These are phyloP conservation scores for Dipodascus albidus DNA, from an alignment of 805 yeast genomes.

Conservation along the genomic window DNA sequence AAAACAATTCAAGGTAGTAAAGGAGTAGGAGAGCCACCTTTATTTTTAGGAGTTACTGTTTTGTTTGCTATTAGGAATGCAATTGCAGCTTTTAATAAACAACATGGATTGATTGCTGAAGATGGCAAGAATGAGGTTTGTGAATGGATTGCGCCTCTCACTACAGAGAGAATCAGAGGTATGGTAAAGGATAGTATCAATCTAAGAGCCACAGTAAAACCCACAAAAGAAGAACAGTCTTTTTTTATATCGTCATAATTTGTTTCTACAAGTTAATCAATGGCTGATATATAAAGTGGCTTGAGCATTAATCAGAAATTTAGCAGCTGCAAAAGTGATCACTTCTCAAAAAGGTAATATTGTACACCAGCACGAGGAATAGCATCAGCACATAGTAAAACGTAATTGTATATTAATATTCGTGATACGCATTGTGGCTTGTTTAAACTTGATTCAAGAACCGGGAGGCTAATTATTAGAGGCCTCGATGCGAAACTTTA, in stretches of 20 bases:
- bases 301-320: too few species aligned
- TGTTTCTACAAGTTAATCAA: too few species aligned
- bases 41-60: conserved; percentile 33
- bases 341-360: neutral
- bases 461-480: too few species aligned
- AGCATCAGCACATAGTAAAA: neutral
- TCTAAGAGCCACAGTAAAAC: conserved; percentile 23
- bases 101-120: conserved; percentile 18
- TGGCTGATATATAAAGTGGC: too few species aligned
- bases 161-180: conserved; percentile 33
- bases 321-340: too few species aligned
- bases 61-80: conserved; percentile 37
- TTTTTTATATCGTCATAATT: conserved; percentile 17
- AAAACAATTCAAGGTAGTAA: conserved; percentile 34
- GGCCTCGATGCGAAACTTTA: too few species aligned
- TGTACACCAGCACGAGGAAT: neutral
- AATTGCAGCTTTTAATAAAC: conserved; percentile 26
- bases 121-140: conserved; percentile 3
- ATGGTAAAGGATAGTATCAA: conserved; percentile 29
- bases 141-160: conserved; percentile 29
- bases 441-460: too few species aligned
- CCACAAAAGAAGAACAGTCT: conserved; percentile 25
- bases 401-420: neutral
- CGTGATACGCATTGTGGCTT: neutral
- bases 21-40: conserved; percentile 43